Evolutionary conservation across 2,329 filamentous ascomycete species (phyloP).

Genomic region (Calcarisporium arbuscula): DNA sequence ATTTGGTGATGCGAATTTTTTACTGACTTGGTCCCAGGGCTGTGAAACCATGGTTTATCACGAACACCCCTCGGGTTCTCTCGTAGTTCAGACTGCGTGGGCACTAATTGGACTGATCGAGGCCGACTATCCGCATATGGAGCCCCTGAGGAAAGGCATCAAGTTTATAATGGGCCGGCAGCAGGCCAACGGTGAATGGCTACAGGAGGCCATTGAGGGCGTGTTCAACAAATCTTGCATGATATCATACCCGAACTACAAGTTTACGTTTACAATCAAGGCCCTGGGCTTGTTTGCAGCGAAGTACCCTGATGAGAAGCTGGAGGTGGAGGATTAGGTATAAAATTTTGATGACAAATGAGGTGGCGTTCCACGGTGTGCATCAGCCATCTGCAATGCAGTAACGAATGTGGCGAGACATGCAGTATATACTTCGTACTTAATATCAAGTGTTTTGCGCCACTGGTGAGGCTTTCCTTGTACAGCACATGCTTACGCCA

Average conservation of each 20-base stretch:
- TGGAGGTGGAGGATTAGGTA: conserved; percentile 21
- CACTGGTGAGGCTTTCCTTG: too few species aligned
- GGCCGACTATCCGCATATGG: conserved; percentile 70
- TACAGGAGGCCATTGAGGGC: conserved; percentile 91
- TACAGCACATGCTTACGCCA: too few species aligned
- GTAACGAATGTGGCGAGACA: too few species aligned
- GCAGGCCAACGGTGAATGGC: conserved; percentile 85
- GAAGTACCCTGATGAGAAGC: conserved; percentile 59
- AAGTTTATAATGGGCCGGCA: conserved; percentile 80
- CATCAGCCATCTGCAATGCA: too few species aligned
- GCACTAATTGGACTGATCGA: conserved; percentile 76
- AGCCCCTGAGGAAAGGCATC: conserved; percentile 66
- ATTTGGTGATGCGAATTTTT: neutral
- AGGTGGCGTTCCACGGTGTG: too few species aligned
- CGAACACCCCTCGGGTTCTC: conserved; percentile 68
- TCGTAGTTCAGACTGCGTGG: conserved; percentile 95
- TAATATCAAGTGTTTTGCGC: too few species aligned
- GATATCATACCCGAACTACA: conserved; percentile 99
- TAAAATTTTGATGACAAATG: too few species aligned
- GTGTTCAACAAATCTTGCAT: conserved; percentile 99
- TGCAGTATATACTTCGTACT: too few species aligned
- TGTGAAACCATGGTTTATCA: conserved; percentile 72
- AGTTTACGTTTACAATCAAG: conserved; percentile 92
- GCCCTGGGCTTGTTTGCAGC: conserved; percentile 83
- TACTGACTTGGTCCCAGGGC: conserved; percentile 38